These are phyloP conservation scores for Aschersonia sp. DNA, from an alignment of 2,329 filamentous ascomycete species.

Conservation along the genomic window DNA sequence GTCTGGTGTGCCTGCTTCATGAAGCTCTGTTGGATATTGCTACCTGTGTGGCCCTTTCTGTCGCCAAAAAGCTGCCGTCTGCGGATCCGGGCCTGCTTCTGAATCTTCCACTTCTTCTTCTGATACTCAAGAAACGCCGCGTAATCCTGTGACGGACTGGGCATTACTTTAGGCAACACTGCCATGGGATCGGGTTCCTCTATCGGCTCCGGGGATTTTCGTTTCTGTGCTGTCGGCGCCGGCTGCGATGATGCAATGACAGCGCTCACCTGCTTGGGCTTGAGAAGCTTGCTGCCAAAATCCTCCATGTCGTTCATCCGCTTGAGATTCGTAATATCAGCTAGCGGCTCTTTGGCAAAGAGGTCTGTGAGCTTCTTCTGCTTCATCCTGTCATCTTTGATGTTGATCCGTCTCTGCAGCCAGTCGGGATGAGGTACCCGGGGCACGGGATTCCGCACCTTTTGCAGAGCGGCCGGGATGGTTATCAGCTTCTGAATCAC, in stretches of 20 bases:
- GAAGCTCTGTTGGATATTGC: constrained; percentile 56
- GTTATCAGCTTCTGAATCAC: constrained; percentile 99
- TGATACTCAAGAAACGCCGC: constrained; percentile 80
- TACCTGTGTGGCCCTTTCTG: constrained; percentile 35
- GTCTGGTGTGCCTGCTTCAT: constrained; percentile 82
- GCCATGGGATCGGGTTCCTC: constrained; percentile 66
- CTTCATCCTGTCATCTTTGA: constrained; percentile 94
- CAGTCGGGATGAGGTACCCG: constrained; percentile 90
- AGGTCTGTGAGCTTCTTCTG: constrained; percentile 97
- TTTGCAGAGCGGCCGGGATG: constrained; percentile 91
- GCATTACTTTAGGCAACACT: constrained; percentile 69
- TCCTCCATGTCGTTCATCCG: constrained; percentile 63
- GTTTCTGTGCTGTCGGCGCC: constrained; percentile 35
- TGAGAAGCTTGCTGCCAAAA: constrained; percentile 54
- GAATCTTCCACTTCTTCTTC: constrained; percentile 97
- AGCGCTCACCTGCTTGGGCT: constrained; percentile 43
- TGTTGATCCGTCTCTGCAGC: constrained; percentile 84
- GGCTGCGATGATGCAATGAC: constrained; percentile 41
- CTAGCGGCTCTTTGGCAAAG: constrained; percentile 57
- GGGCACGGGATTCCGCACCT: constrained; percentile 86
- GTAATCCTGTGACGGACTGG: constrained; percentile 75
- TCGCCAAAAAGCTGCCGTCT: constrained; percentile 90
- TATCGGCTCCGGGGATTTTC: constrained; percentile 56
- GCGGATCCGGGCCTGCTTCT: constrained; percentile 75
- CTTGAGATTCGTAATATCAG: constrained; percentile 55